Evolutionary conservation across 2,329 filamentous ascomycete genomes (phyloP).

Genomic region (Microdochium nivale): DNA sequence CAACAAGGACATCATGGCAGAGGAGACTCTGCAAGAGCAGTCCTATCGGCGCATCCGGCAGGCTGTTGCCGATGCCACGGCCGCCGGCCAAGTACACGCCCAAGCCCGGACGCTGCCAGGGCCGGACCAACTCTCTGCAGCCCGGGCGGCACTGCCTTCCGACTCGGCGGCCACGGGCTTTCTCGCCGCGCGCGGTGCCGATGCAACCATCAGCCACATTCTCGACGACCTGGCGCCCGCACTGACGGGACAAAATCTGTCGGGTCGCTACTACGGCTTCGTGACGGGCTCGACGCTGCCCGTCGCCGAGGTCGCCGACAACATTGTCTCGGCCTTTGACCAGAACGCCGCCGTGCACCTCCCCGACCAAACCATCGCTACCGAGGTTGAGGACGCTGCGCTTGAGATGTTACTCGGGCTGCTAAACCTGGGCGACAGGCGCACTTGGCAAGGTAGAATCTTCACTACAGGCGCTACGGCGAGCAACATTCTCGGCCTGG

Average conservation of each 20-base stretch:
- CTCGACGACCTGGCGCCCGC: conserved; percentile 40
- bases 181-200: conserved; percentile 20
- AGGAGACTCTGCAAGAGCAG: neutral
- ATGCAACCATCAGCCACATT: conserved; percentile 33
- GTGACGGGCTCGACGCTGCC: conserved; percentile 77
- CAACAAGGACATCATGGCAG: too few species aligned
- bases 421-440: conserved; percentile 44
- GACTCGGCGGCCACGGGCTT: conserved; percentile 16
- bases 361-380: conserved; percentile 64
- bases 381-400: conserved; percentile 66
- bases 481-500: conserved; percentile 73
- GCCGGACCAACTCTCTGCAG: conserved; percentile 20
- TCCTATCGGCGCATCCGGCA: neutral
- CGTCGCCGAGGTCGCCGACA: conserved; percentile 73
- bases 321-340: conserved; percentile 71
- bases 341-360: conserved; percentile 82
- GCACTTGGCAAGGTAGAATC: conserved; percentile 45
- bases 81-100: conserved; percentile 5
- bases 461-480: conserved; percentile 59
- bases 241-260: conserved; percentile 57
- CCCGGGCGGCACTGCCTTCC: conserved; percentile 30
- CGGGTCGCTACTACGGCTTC: conserved; percentile 75
- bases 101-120: conserved; percentile 27
- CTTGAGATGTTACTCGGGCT: conserved; percentile 62
- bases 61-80: neutral